Evolutionary conservation across 2,329 filamentous ascomycete genomes (phyloP).

Genomic region (Colletotrichum tropicale): DNA sequence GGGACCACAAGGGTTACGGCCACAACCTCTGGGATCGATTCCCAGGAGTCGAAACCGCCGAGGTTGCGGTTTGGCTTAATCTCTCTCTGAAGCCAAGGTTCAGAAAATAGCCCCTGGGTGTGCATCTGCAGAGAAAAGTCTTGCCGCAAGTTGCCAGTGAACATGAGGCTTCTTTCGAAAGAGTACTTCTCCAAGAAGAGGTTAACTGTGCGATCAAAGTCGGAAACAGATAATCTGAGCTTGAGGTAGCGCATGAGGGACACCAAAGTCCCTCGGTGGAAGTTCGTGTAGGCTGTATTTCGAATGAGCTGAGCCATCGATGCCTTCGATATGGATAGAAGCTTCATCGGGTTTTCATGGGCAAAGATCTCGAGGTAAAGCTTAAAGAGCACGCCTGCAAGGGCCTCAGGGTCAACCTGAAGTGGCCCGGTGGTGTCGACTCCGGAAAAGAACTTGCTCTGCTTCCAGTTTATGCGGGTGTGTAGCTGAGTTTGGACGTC

Average conservation of each 20-base stretch:
- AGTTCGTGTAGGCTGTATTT: constrained; percentile 28
- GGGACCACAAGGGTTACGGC: constrained; percentile 42
- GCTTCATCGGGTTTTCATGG: constrained; percentile 35
- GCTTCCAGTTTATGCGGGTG: constrained; percentile 40
- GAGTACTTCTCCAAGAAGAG: constrained; percentile 32
- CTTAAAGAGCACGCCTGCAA: constrained; percentile 43
- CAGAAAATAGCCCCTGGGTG: constrained; percentile 35
- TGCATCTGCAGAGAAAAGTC: constrained; percentile 41
- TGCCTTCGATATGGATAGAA: constrained; percentile 2
- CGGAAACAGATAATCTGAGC: constrained; percentile 32
- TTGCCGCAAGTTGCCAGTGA: constrained; percentile 35
- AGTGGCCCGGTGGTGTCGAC: constrained; percentile 26
- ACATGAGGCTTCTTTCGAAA: constrained; percentile 30
- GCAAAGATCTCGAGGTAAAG: constrained; percentile 52
- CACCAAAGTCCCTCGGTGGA: constrained; percentile 43
- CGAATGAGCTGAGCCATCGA: constrained; percentile 1
- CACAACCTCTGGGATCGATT: constrained; percentile 36
- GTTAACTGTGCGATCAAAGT: constrained; percentile 35
- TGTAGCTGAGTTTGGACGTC: constrained; percentile 24
- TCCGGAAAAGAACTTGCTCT: constrained; percentile 33
- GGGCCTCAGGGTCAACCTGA: constrained; percentile 36
- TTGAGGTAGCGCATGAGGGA: constrained; percentile 42
- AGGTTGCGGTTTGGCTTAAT: constrained; percentile 21
- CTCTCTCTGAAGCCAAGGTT: constrained; percentile 31
- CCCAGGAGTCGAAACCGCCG: constrained; percentile 40